A percentile compares a stretch with the other conserved stretches of the same genome.
Evolutionary conservation across 2,329 filamentous ascomycete genomes (phyloP).

Genomic region (Aspergillus eucalypticola): DNA sequence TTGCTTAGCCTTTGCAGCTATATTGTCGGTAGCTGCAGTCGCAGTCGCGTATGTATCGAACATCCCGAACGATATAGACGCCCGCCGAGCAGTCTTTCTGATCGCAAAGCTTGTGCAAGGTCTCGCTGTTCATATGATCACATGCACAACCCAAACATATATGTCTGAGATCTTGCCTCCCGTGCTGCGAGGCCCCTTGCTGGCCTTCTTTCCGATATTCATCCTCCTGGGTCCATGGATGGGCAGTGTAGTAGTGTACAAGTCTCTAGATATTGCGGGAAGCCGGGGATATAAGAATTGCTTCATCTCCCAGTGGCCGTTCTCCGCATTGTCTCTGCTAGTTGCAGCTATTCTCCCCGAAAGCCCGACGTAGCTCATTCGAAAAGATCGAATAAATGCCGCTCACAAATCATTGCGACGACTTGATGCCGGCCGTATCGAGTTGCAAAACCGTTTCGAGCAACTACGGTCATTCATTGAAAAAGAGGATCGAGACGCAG

Average conservation of each 20-base stretch:
- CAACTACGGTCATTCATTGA: conserved; percentile 47
- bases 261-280: conserved; percentile 27
- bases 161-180: conserved; percentile 54
- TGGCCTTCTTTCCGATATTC: conserved; percentile 54
- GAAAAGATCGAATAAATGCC: conserved; percentile 42
- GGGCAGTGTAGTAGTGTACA: conserved; percentile 47
- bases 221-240: conserved; percentile 52
- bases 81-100: conserved; percentile 45
- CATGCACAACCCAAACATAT: conserved; percentile 50
- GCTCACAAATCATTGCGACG: conserved; percentile 49
- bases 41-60: conserved; percentile 39
- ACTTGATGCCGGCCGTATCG: conserved; percentile 47
- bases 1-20: conserved; percentile 38
- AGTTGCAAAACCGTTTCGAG: conserved; percentile 36
- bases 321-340: conserved; percentile 43
- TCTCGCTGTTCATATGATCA: conserved; percentile 48
- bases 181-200: conserved; percentile 48
- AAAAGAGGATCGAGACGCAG: conserved; percentile 50
- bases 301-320: conserved; percentile 30
- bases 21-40: conserved; percentile 42
- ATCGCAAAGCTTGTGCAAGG: conserved; percentile 51
- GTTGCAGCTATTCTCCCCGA: conserved; percentile 53
- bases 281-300: conserved; percentile 32
- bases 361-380: conserved; percentile 52
- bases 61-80: conserved; percentile 26